Evolutionary conservation across 805 yeast species (phyloP), one percentile per base, ranked within the genome.

Genomic region (Martiniozyma abietophila): DNA sequence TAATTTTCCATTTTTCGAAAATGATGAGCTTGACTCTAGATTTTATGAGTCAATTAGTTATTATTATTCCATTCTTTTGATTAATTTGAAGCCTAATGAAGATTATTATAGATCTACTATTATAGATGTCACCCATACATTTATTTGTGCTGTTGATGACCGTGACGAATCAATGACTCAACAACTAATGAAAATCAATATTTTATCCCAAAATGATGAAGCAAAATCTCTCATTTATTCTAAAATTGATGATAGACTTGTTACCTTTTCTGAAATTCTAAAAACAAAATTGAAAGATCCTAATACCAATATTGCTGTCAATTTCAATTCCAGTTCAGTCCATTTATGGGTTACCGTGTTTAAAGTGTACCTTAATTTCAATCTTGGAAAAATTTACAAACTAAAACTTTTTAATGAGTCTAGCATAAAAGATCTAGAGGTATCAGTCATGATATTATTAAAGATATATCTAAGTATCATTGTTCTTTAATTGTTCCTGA

Each of bases 41-140:
- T 54, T 39, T 31, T 47, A 25, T 26, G 46, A 51, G 21, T 49
- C 58, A 1, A 23, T 45, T 8, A 44, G 37, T 15, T 46, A 38
- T 36, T 48, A 43, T 12, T 47, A 40, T 17, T 23, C 38, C 4
- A 6, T 18, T 6, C 40, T 54, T 20, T 50, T 53, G 22, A 29
- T 36, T 8, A 25, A 19, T 17, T 22, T 49, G 11, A 30, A 47
- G 5, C 37, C 37, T 18, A 34, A 24, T 25, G 32, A 29, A 10
- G 37, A 33, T 3, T 8, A n/a, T n/a, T 34, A 29, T 15, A 34
- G 26, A 19, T 19, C 18, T 6, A 33, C 22, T 8, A 34, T 29
- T 10, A 24, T 29, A 19, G 20, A 34, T 25, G 18, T 26, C 23
- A 29, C 19, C n/a, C 32, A 34, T 19, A 8, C 29, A 26, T 29